Evolutionary conservation across 2,329 filamentous ascomycete genomes (phyloP), one percentile per base, ranked within the genome.

Genomic region (Sphaerulina vaccinii): DNA sequence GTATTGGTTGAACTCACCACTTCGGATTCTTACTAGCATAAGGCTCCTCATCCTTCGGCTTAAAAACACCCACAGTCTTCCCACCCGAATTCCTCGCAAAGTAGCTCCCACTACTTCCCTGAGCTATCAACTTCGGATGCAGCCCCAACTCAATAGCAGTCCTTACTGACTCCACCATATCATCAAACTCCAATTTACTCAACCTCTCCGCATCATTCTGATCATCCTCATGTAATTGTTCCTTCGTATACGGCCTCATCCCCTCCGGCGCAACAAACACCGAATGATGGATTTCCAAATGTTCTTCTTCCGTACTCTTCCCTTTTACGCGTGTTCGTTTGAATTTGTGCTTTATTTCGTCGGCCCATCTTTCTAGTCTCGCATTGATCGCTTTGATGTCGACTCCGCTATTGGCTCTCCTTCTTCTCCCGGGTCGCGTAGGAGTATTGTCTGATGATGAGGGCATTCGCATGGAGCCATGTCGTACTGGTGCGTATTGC

Each of bases 381-480:
- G 92, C 91, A 71, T 99, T 99, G 73, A 99, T 97, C 54, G 93
- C 93, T 70, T 97, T 97, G 68, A 99, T 88, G 67, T 99, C 93
- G 15, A 99, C 92, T 2, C 91, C 92, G 16, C 90, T 90, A 65
- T 91, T 93, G 67, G 88, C 87, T 58, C 84, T 79, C 55, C 76
- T 73, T 45, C 82, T 78, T 57, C 78, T 73, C 21, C 64, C 50
- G 15, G 65, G 49, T 19, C 66, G 68, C 2, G 68, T 67, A 6
- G 66, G 68, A n/a, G n/a, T n/a, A n/a, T n/a, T n/a, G n/a, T n/a
- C n/a, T n/a, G n/a, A n/a, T n/a, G n/a, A n/a, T n/a, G n/a, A n/a
- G n/a, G 69, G 65, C 49, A 70, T 62, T 44, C 71, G 69, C 73
- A 78, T 78, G 24, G 72, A 69, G 52, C 65, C 64, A 21, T 72